Evolutionary conservation across 1,284 basidiomycete genomes (phyloP).

Genomic region (Irpex sp.): DNA sequence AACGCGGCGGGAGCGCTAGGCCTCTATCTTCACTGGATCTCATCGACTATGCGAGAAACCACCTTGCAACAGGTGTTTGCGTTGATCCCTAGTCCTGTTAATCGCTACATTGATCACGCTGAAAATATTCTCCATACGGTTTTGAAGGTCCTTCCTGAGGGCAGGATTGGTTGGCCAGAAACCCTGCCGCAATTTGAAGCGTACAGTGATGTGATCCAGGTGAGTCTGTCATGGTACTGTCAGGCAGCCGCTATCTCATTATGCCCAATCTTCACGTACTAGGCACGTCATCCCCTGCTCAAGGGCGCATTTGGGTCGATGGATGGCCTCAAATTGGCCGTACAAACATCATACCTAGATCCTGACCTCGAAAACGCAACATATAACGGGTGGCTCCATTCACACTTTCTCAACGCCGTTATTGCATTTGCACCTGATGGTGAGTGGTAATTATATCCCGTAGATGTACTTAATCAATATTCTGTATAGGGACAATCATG

Average conservation of each 20-base stretch:
- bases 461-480: no score
- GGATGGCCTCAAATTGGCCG: conserved; percentile 27
- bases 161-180: conserved; percentile 31
- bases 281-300: conserved; percentile 33
- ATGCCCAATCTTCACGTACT: background rate
- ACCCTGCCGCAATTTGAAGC: conserved; percentile 19
- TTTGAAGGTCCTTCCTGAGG: conserved; percentile 31
- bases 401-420: conserved; percentile 34
- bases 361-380: conserved; percentile 42
- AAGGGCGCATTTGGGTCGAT: conserved; percentile 35
- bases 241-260: background rate
- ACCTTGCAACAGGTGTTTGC: conserved; percentile 37
- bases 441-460: conserved; percentile 12
- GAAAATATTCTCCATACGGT: conserved; percentile 29
- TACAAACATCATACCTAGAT: conserved; percentile 24
- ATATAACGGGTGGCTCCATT: conserved; percentile 45
- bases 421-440: conserved; percentile 30
- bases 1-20: conserved; percentile 44
- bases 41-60: conserved; percentile 35
- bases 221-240: background rate
- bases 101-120: conserved; percentile 34
- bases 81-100: conserved; percentile 24
- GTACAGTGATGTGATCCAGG: background rate
- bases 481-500: no score
- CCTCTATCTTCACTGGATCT: conserved; percentile 40